A percentile compares a stretch with the other conserved stretches of the same genome.
phyloP scores from a whole-genome alignment of 2,329 filamentous ascomycete species.

The Pseudopyricularia javanii region DNA sequence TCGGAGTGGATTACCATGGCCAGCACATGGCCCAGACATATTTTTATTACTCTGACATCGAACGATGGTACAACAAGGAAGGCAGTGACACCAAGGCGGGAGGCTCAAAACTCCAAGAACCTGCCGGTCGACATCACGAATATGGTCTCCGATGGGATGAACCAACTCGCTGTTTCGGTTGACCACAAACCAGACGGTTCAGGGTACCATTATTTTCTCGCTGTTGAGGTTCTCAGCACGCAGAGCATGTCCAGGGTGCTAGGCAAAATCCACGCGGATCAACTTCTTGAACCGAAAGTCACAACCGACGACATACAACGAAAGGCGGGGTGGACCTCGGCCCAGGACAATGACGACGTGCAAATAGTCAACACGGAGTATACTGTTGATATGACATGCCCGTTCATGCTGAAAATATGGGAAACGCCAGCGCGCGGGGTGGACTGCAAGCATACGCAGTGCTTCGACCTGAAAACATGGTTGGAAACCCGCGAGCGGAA shows the following conservation, averaged over 20 bases:
- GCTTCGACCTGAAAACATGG: conserved; percentile 81
- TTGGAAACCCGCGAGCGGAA: conserved; percentile 51
- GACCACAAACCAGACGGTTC: conserved; percentile 11
- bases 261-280: conserved; percentile 20
- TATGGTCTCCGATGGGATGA: conserved; percentile 42
- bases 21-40: conserved; percentile 57
- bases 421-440: conserved; percentile 58
- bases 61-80: conserved; percentile 6
- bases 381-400: conserved; percentile 52
- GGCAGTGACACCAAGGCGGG: conserved; percentile 48
- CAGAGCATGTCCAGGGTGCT: conserved; percentile 31
- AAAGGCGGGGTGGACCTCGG: conserved; percentile 19
- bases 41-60: conserved; percentile 59
- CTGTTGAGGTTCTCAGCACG: conserved; percentile 57
- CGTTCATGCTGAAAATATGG: conserved; percentile 54
- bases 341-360: conserved; percentile 44
- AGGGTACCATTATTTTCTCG: conserved; percentile 41
- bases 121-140: conserved; percentile 64
- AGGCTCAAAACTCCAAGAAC: conserved; percentile 63
- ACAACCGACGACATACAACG: conserved; percentile 46
- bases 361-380: conserved; percentile 44
- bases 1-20: conserved; percentile 51
- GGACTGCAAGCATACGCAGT: conserved; percentile 67
- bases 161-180: conserved; percentile 45
- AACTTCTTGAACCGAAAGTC: conserved; percentile 27